phyloP scores from a whole-genome alignment of 371 early-diverging fungal species.

The Mucor lusitanicus region DNA sequence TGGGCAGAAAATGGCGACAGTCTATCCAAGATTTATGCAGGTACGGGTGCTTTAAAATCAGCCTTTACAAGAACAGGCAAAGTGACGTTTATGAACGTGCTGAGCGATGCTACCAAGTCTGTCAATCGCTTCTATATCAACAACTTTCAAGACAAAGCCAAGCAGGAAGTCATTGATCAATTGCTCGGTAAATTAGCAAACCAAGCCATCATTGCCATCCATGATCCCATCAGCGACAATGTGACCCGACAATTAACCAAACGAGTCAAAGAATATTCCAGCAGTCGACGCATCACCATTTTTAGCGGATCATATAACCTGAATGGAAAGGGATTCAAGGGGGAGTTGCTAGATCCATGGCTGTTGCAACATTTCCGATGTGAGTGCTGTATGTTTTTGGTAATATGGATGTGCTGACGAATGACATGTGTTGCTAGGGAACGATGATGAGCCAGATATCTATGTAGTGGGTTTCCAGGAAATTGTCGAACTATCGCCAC shows the following conservation, averaged over 20 bases:
- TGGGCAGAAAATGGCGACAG: conserved; percentile 98
- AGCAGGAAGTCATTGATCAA: conserved; percentile 90
- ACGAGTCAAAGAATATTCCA: conserved; percentile 58
- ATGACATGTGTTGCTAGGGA: conserved; percentile 15
- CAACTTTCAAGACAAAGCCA: conserved; percentile 89
- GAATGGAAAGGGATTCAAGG: conserved; percentile 75
- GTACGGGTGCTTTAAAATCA: conserved; percentile 97
- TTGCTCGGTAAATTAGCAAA: conserved; percentile 70
- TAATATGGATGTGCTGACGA: background rate
- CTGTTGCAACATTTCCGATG: conserved; percentile 55
- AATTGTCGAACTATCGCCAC: conserved; percentile 89
- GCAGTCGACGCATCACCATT: conserved; percentile 58
- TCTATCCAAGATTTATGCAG: conserved; percentile 94
- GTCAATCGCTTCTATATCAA: conserved; percentile 91
- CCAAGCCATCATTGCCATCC: conserved; percentile 54
- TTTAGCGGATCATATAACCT: conserved; percentile 90
- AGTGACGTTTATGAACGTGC: conserved; percentile 77
- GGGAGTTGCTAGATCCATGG: conserved; percentile 72
- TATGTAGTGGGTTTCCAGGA: conserved; percentile 93
- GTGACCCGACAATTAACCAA: conserved; percentile 55
- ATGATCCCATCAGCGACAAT: conserved; percentile 66
- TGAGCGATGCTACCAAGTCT: conserved; percentile 92
- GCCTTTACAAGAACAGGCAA: conserved; percentile 92
- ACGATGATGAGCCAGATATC: conserved; percentile 72
- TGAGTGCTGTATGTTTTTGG: conserved; percentile 5